Percentiles rank a stretch among this genome's conserved stretches.
Evolutionary conservation across 768 basidiomycete species (phyloP).

Genomic region (Russula foetens): DNA sequence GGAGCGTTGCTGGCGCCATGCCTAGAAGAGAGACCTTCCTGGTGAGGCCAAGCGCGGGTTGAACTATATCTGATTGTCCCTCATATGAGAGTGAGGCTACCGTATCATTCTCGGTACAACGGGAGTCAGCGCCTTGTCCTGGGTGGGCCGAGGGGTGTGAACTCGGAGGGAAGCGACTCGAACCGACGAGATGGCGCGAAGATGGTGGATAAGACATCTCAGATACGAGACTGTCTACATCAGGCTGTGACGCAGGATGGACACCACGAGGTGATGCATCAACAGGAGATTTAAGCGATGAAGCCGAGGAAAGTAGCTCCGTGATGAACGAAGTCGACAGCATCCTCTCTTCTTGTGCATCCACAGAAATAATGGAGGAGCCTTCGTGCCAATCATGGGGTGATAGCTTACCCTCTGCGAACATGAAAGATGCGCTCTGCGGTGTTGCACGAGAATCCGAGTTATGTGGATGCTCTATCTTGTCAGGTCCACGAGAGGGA

Average conservation of each 20-base stretch:
- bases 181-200: constrained; percentile 12
- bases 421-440: neutral
- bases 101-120: constrained; percentile 2
- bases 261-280: constrained; percentile 10
- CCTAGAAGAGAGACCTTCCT: constrained; percentile 28
- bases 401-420: constrained; percentile 19
- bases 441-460: neutral
- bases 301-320: constrained; percentile 32
- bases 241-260: constrained; percentile 26
- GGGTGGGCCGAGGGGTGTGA: neutral
- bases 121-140: neutral
- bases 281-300: constrained; percentile 19
- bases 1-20: constrained; percentile 29
- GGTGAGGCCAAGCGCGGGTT: constrained; percentile 17
- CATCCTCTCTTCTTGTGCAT: constrained; percentile 48
- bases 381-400: constrained; percentile 56
- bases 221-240: constrained; percentile 31
- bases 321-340: constrained; percentile 59
- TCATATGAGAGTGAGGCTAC: constrained; percentile 13
- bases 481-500: neutral
- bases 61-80: neutral
- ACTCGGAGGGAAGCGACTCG: constrained; percentile 12
- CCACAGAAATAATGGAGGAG: constrained; percentile 46
- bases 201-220: constrained; percentile 45
- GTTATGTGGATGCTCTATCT: neutral